phyloP scores from a whole-genome alignment of 495 filamentous ascomycete genomes.

The Aspergillus cristatus region DNA sequence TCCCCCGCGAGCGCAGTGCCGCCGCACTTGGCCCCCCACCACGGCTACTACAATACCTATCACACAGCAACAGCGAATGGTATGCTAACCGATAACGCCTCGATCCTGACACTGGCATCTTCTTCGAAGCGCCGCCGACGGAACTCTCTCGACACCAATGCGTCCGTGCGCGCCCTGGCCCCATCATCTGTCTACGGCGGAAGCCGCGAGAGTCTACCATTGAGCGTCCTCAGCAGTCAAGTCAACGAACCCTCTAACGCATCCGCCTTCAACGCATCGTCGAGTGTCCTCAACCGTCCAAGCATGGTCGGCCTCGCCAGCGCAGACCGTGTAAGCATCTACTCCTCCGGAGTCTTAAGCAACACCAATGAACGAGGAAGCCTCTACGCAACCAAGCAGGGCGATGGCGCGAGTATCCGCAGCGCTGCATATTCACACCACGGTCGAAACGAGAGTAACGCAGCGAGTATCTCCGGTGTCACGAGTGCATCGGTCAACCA shows the following conservation, averaged over 20 bases:
- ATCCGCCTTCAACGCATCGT: constrained; percentile 43
- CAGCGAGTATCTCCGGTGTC: constrained; percentile 62
- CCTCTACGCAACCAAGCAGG: constrained; percentile 65
- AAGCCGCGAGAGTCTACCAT: constrained; percentile 74
- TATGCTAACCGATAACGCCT: constrained; percentile 86
- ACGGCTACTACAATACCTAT: constrained; percentile 73
- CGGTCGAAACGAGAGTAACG: constrained; percentile 70
- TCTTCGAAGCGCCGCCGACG: constrained; percentile 85
- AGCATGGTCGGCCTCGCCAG: constrained; percentile 55
- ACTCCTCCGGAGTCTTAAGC: constrained; percentile 62
- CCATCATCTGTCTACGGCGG: constrained; percentile 90
- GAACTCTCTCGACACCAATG: constrained; percentile 90
- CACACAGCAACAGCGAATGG: constrained; percentile 84
- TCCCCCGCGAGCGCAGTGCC: constrained; percentile 72
- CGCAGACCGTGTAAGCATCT: constrained; percentile 75
- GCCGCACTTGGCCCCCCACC: constrained; percentile 54
- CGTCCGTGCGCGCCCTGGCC: constrained; percentile 84
- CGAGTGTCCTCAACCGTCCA: constrained; percentile 34
- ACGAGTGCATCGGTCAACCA: constrained; percentile 49
- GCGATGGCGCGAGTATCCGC: constrained; percentile 66
- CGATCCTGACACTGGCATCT: constrained; percentile 90
- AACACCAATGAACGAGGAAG: constrained; percentile 65
- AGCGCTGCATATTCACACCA: constrained; percentile 70
- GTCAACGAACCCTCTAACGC: constrained; percentile 40
- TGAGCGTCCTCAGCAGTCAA: constrained; percentile 79